Base-by-base conservation (phyloP, 345 rosid genomes). In the Cochlearia excelsa region DNA sequence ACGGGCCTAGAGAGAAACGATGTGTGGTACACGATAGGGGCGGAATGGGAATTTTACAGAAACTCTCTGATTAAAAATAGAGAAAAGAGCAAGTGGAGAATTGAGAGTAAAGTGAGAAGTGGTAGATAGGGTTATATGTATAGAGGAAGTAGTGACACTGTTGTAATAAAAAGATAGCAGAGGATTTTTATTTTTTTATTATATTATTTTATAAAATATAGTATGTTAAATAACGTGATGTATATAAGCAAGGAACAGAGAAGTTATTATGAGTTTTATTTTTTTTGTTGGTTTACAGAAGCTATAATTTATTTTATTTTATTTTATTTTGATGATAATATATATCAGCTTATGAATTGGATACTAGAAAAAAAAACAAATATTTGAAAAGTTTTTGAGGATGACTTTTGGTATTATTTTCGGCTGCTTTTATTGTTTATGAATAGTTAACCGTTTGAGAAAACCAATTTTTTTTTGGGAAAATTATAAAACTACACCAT, bases 41-140 rank as follows among this genome's bases (percentile, higher is more conserved):
- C n/a, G n/a, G n/a, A n/a, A n/a, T n/a, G n/a, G n/a, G n/a, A n/a
- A n/a, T n/a, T n/a, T n/a, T n/a, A n/a, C n/a, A n/a, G n/a, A n/a
- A n/a, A n/a, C n/a, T n/a, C n/a, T n/a, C n/a, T n/a, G n/a, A n/a
- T n/a, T n/a, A 54, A 67, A 42, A 27, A 41, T 33, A 66, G 35
- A n/a, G 45, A 66, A 7, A 2, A 52, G 10, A 58, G 5, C 37
- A 30, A 1, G 30, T 30, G 47, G 26, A 48, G 47, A 9, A 45
- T 10, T 38, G 44, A 68, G 28, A 46, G 26, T 9, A 45, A n/a
- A 59, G 51, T 67, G 49, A 60, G 61, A 45, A 30, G 73, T 61
- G 38, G 65, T 38, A 4, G n/a, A n/a, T 68, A 52, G 61, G 67
- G 73, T 39, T 68, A 52, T 68, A 60, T 68, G 59, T 60, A 53